Evolutionary conservation across 352 stramenopile genomes (phyloP).

Genomic region (Pythium oligandrum): DNA sequence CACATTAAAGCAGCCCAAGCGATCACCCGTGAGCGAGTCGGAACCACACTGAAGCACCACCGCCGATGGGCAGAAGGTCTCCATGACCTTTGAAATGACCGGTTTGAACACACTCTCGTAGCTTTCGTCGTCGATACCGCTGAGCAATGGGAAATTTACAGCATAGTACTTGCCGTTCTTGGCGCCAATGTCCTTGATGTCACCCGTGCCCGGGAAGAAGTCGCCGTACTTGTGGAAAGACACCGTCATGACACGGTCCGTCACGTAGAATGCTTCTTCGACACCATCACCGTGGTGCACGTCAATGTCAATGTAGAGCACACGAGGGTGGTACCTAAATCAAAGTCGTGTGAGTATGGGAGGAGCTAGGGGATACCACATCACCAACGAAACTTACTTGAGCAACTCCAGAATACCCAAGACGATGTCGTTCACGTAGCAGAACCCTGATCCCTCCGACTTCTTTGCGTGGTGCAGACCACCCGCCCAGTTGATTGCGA

Average conservation of each 20-base stretch:
- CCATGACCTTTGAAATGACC: constrained; percentile 93
- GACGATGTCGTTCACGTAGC: constrained; percentile 99
- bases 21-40: constrained; percentile 95
- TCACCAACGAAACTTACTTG: constrained; percentile 69
- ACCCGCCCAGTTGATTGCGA: constrained; percentile 98
- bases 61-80: constrained; percentile 84
- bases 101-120: constrained; percentile 98
- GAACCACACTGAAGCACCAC: constrained; percentile 98
- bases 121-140: constrained; percentile 94
- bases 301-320: constrained; percentile 99
- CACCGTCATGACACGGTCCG: constrained; percentile 98
- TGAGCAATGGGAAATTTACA: constrained; percentile 96
- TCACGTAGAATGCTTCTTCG: constrained; percentile 95
- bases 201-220: constrained; percentile 98
- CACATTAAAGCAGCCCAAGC: constrained; percentile 98
- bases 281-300: constrained; percentile 98
- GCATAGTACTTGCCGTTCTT: constrained; percentile 94
- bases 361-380: background rate
- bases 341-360: background rate
- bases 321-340: constrained; percentile 82
- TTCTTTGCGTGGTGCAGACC: constrained; percentile 99
- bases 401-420: constrained; percentile 98
- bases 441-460: constrained; percentile 93
- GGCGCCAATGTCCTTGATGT: constrained; percentile 91
- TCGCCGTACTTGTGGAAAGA: constrained; percentile 99